Conservation (phyloP, 1,284 basidiomycete species). For the Tilletiopsis washingtonensis region DNA sequence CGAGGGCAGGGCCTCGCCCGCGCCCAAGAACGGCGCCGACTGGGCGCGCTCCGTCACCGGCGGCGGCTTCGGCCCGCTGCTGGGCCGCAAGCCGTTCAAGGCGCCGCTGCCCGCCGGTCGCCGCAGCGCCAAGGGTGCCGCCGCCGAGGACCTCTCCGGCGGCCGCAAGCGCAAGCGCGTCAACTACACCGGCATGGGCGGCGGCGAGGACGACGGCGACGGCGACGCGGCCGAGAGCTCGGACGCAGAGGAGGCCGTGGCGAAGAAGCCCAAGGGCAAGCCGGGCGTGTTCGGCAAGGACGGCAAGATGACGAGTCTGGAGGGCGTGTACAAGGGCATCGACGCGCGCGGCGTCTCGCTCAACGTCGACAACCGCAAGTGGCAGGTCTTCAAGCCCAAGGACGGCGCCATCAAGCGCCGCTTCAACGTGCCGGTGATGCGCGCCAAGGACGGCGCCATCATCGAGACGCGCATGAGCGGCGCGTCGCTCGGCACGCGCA, state of each 20-base stretch:
- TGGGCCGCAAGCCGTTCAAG: slow-evolving; percentile 37
- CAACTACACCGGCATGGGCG: slow-evolving; percentile 40
- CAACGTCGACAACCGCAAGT: slow-evolving; percentile 37
- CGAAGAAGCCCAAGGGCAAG: slow-evolving; percentile 12
- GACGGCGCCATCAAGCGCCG: slow-evolving; percentile 43
- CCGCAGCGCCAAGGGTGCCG: slow-evolving; percentile 13
- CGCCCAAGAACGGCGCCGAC: background rate
- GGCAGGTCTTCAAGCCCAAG: slow-evolving; percentile 34
- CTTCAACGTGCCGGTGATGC: slow-evolving; percentile 85
- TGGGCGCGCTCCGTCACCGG: background rate
- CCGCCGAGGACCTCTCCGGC: slow-evolving; percentile 3
- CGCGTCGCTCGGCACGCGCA: slow-evolving; percentile 75
- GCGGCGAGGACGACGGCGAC: slow-evolving; percentile 15
- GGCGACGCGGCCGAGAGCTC: slow-evolving; percentile 10
- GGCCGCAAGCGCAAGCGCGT: slow-evolving; percentile 38
- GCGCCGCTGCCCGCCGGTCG: slow-evolving; percentile 26
- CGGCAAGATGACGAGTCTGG: slow-evolving; percentile 23
- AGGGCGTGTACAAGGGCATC: slow-evolving; percentile 43
- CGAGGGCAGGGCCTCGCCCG: background rate
- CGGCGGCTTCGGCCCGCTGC: slow-evolving; percentile 1
- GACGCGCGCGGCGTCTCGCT: slow-evolving; percentile 41
- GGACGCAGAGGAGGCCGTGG: slow-evolving; percentile 16
- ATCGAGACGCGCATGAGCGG: slow-evolving; percentile 63
- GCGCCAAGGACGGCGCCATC: slow-evolving; percentile 62
- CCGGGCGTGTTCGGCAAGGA: slow-evolving; percentile 9